These are phyloP conservation scores for Echria macrotheca DNA, from an alignment of 495 filamentous ascomycete genomes.

Conservation along the genomic window DNA sequence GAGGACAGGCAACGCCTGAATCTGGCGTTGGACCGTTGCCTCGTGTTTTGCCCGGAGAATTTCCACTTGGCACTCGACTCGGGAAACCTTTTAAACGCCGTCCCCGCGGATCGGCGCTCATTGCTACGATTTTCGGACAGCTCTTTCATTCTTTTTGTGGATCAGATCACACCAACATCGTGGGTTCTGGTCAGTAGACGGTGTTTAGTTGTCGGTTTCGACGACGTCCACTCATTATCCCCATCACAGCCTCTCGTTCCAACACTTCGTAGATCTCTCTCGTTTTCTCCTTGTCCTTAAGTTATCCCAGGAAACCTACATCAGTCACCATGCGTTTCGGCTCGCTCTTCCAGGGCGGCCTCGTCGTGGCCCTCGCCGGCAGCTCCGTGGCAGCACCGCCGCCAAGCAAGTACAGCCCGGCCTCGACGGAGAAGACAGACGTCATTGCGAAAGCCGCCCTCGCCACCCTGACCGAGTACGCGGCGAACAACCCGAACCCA, in stretches of 20 bases:
- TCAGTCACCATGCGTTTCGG: background rate
- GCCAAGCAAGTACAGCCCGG: background rate
- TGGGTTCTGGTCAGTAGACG: no score
- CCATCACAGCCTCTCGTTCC: no score
- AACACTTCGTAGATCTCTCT: background rate
- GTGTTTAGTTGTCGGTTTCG: background rate
- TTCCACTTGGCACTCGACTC: background rate
- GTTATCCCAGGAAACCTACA: no score
- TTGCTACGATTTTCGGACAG: no score
- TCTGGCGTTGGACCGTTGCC: background rate
- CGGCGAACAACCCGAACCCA: background rate
- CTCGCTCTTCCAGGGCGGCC: background rate
- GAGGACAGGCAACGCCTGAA: background rate
- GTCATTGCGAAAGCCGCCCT: background rate
- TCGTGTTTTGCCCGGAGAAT: background rate
- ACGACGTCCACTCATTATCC: background rate
- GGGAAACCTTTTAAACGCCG: no score
- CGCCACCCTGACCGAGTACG: background rate
- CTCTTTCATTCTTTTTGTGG: background rate
- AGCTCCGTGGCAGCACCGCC: background rate
- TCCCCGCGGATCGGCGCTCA: no score
- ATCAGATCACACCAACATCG: no score
- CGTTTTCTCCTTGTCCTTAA: no score
- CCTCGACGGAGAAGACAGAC: slow-evolving; percentile 1
- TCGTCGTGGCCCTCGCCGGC: background rate